Evolutionary conservation across 176 grass and related monocot genomes (phyloP).

Genomic region (Cocos nucifera): DNA sequence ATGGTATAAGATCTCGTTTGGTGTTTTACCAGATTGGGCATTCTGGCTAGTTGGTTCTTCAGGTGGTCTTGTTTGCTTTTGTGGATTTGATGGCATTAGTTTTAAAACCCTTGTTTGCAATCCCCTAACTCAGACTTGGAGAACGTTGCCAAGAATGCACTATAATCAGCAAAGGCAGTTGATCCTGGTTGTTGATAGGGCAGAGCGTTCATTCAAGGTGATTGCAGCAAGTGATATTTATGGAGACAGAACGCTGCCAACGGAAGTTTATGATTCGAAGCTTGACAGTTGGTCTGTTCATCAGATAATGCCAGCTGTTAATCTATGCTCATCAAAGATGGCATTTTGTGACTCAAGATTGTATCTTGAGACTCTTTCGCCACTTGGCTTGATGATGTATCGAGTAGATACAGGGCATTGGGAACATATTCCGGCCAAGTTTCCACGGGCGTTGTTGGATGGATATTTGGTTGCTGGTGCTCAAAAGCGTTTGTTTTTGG

Average conservation of each 20-base stretch:
- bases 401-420: constrained; percentile 54
- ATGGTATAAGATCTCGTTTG: constrained; percentile 68
- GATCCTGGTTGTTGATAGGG: constrained; percentile 50
- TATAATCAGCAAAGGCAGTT: constrained; percentile 89
- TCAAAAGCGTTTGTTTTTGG: constrained; percentile 59
- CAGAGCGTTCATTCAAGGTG: constrained; percentile 48
- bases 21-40: constrained; percentile 78
- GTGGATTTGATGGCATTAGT: constrained; percentile 51
- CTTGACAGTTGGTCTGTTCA: constrained; percentile 54
- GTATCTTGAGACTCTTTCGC: constrained; percentile 90
- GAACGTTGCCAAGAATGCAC: constrained; percentile 65
- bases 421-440: constrained; percentile 90
- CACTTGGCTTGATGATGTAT: constrained; percentile 94
- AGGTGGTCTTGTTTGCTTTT: constrained; percentile 78
- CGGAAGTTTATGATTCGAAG: constrained; percentile 79
- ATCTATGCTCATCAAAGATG: constrained; percentile 92
- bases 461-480: constrained; percentile 89
- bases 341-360: constrained; percentile 82
- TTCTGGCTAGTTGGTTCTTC: constrained; percentile 94
- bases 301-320: constrained; percentile 72
- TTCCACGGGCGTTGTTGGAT: constrained; percentile 83
- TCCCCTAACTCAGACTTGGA: constrained; percentile 72
- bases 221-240: constrained; percentile 81
- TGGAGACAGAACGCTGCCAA: constrained; percentile 81
- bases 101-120: constrained; percentile 87